phyloP scores from a whole-genome alignment of 768 basidiomycete species.

The Collybia sp. region DNA sequence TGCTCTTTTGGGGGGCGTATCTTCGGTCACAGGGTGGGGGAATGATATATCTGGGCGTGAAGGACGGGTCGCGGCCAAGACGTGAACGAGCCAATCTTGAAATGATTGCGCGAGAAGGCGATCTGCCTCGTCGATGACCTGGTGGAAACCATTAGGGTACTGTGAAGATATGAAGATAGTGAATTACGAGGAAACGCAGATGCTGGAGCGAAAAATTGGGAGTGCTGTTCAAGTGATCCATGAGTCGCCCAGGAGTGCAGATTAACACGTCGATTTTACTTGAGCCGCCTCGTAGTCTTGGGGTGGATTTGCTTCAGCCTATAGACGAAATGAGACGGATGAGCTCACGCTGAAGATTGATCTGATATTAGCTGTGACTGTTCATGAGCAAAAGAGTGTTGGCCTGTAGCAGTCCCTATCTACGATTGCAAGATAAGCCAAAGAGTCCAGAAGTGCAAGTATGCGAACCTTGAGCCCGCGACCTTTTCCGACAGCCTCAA shows the following conservation, averaged over 20 bases:
- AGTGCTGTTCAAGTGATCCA: slow-evolving; percentile 88
- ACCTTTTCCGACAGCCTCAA: slow-evolving; percentile 81
- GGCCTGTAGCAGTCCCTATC: slow-evolving; percentile 85
- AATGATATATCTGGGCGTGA: slow-evolving; percentile 7
- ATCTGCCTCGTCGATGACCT: slow-evolving; percentile 99
- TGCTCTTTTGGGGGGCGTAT: slow-evolving; percentile 2
- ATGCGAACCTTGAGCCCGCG: slow-evolving; percentile 74
- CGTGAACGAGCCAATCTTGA: slow-evolving; percentile 89
- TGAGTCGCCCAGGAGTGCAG: slow-evolving; percentile 92
- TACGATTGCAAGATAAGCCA: slow-evolving; percentile 13
- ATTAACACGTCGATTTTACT: slow-evolving; percentile 93
- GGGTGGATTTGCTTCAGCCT: slow-evolving; percentile 13
- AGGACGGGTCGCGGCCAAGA: slow-evolving; percentile 66
- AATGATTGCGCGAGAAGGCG: slow-evolving; percentile 93
- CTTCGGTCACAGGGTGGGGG: background rate
- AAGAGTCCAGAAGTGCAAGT: background rate
- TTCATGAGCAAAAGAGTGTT: slow-evolving; percentile 92
- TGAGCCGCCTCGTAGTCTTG: slow-evolving; percentile 80
- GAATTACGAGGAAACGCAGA: slow-evolving; percentile 83
- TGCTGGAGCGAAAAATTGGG: slow-evolving; percentile 91
- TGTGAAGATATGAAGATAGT: background rate
- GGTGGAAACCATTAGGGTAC: slow-evolving; percentile 1
- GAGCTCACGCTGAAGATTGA: slow-evolving; percentile 41
- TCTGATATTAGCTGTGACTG: slow-evolving; percentile 76
- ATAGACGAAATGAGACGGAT: background rate